Conservation (phyloP, 2,329 filamentous ascomycete species). For the Arthrobotrys iridis region DNA sequence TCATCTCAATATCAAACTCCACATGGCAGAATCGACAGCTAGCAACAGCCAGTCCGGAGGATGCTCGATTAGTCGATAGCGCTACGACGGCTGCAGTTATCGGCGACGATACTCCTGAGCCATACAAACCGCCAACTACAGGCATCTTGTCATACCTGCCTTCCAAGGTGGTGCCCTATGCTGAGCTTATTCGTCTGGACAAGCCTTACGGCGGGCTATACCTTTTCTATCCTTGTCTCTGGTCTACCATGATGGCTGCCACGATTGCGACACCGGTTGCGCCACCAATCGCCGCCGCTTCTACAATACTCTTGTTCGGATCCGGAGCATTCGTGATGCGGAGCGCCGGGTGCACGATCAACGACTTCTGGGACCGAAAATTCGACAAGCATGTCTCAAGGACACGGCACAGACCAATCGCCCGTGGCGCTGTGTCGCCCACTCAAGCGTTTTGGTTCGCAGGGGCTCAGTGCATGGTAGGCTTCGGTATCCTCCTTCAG, state of each 20-base stretch:
- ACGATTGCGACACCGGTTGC: conserved; percentile 72
- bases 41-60: conserved; percentile 1
- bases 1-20: conserved; percentile 4
- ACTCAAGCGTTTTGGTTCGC: conserved; percentile 78
- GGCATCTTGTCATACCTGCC: conserved; percentile 78
- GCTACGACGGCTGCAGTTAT: conserved; percentile 26
- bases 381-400: conserved; percentile 82
- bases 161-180: conserved; percentile 77
- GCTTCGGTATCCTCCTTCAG: conserved; percentile 77
- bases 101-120: conserved; percentile 12
- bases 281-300: conserved; percentile 71
- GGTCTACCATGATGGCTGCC: conserved; percentile 82
- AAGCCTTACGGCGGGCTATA: conserved; percentile 85
- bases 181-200: conserved; percentile 81
- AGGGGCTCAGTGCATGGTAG: conserved; percentile 76
- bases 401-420: conserved; percentile 81
- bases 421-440: conserved; percentile 78
- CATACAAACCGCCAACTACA: conserved; percentile 74
- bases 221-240: conserved; percentile 84
- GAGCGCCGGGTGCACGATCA: conserved; percentile 86
- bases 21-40: conserved; percentile 22
- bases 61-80: conserved; percentile 52
- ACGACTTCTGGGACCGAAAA: conserved; percentile 89
- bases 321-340: conserved; percentile 84
- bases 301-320: conserved; percentile 73